These are phyloP conservation scores for Rhazya stricta DNA, from an alignment of 257 asterid species.

Conservation along the genomic window DNA sequence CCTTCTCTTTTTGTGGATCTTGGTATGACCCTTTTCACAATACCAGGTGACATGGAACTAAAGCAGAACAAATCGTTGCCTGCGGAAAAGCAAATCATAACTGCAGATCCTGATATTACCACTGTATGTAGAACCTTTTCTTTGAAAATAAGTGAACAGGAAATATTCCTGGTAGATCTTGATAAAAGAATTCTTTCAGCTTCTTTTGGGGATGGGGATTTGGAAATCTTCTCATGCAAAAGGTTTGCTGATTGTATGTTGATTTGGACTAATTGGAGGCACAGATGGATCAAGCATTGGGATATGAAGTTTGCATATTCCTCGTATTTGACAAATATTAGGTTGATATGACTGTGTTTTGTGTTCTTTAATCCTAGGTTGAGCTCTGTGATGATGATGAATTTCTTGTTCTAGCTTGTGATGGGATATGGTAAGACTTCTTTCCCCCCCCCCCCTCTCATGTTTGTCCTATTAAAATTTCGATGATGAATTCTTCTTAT, in stretches of 20 bases:
- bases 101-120: conserved; percentile 79
- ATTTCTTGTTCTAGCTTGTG: conserved; percentile 90
- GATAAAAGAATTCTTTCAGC: neutral
- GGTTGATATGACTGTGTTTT: conserved; percentile 17
- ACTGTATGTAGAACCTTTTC: conserved; percentile 43
- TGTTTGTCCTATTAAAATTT: neutral
- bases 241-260: neutral
- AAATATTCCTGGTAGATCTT: neutral
- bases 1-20: conserved; percentile 1
- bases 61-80: conserved; percentile 80
- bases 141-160: neutral
- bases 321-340: conserved; percentile 7
- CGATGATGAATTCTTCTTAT: neutral
- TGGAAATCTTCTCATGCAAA: neutral
- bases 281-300: neutral
- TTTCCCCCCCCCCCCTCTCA: neutral
- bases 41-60: conserved; percentile 85
- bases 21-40: conserved; percentile 16
- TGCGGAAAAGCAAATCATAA: conserved; percentile 81
- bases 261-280: neutral
- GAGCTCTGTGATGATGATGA: conserved; percentile 78
- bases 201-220: neutral
- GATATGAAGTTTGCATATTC: neutral
- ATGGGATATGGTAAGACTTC: conserved; percentile 85
- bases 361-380: conserved; percentile 42